These are phyloP conservation scores for Lachnellula subtilissima DNA, from an alignment of 2,329 filamentous ascomycete species.

Conservation along the genomic window DNA sequence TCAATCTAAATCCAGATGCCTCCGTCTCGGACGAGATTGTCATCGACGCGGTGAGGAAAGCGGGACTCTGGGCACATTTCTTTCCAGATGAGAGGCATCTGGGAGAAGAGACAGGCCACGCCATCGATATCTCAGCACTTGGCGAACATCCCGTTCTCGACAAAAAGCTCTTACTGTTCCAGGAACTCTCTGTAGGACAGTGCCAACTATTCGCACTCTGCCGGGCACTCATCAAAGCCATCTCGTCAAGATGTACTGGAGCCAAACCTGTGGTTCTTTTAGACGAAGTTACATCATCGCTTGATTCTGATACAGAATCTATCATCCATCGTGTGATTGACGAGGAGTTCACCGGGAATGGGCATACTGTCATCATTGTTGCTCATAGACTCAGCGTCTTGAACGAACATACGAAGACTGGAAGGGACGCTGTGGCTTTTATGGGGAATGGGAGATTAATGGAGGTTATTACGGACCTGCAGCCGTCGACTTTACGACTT, in stretches of 20 bases:
- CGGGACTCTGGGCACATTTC: slow-evolving; percentile 12
- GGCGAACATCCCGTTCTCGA: slow-evolving; percentile 25
- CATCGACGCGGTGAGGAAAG: slow-evolving; percentile 8
- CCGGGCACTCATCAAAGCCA: slow-evolving; percentile 37
- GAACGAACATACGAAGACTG: slow-evolving; percentile 20
- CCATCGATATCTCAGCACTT: not conserved
- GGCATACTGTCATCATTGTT: slow-evolving; percentile 33
- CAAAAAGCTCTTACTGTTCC: slow-evolving; percentile 23
- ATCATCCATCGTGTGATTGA: slow-evolving; percentile 31
- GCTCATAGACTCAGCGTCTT: slow-evolving; percentile 32
- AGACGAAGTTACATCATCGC: slow-evolving; percentile 39
- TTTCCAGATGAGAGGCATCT: not conserved
- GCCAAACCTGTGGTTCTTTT: slow-evolving; percentile 36
- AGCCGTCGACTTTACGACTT: slow-evolving; percentile 35
- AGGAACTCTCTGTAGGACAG: slow-evolving; percentile 37
- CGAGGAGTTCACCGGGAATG: slow-evolving; percentile 27
- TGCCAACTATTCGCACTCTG: slow-evolving; percentile 45
- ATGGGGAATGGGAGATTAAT: slow-evolving; percentile 24
- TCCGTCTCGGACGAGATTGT: slow-evolving; percentile 19
- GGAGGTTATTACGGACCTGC: slow-evolving; percentile 20
- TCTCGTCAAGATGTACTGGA: slow-evolving; percentile 2
- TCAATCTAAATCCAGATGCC: slow-evolving; percentile 28
- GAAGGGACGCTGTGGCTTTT: slow-evolving; percentile 27
- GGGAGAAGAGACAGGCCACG: not conserved
- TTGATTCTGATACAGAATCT: slow-evolving; percentile 33